phyloP scores from a whole-genome alignment of 139 green algal species.

The Astrephomene gubernaculifera region DNA sequence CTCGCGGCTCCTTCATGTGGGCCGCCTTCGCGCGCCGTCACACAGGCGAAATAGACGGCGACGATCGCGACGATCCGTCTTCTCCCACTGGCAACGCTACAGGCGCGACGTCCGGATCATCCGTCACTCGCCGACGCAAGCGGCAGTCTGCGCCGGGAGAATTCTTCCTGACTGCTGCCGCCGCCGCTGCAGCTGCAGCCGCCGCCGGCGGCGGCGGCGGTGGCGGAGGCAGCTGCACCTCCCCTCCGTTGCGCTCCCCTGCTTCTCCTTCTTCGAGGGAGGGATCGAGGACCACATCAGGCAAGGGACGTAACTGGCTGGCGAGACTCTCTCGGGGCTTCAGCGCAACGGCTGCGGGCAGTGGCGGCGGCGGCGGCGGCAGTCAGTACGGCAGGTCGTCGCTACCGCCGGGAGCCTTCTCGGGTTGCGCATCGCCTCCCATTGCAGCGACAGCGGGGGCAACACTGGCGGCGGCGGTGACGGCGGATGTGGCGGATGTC shows the following conservation, averaged over 20 bases:
- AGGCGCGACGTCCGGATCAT: background rate
- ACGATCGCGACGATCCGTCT: background rate
- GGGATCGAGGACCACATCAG: background rate
- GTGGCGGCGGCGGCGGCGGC: no score
- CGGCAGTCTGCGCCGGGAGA: conserved; percentile 28
- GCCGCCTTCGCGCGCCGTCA: background rate
- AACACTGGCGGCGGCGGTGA: no score
- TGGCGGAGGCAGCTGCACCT: background rate
- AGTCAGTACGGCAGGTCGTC: no score
- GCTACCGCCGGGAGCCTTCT: no score
- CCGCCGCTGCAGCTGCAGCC: background rate
- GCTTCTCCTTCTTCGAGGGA: no score
- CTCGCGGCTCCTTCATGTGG: background rate
- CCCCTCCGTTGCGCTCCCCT: background rate
- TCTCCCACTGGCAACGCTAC: background rate
- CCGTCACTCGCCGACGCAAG: background rate
- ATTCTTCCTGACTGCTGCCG: background rate
- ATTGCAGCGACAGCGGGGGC: no score
- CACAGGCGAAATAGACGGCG: background rate
- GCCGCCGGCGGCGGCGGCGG: background rate
- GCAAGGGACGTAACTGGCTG: conserved; percentile 17
- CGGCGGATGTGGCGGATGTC: no score
- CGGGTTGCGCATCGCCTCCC: no score
- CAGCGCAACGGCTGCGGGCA: background rate
- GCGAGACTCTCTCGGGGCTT: background rate